Evolutionary conservation across 345 rosid genomes (phyloP).

Genomic region (Melaleuca alternifolia): DNA sequence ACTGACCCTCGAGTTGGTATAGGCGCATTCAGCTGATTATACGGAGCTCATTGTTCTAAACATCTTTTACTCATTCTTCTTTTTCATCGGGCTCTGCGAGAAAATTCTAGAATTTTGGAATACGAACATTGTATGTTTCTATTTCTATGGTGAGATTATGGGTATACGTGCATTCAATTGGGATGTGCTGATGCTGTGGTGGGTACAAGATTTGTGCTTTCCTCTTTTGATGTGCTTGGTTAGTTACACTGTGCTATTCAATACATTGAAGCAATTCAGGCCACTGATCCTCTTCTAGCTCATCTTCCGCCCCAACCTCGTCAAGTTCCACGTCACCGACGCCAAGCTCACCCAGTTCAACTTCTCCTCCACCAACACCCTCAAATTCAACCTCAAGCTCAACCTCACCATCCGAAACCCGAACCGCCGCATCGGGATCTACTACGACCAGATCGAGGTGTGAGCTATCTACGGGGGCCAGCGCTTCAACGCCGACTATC

Average conservation of each 20-base stretch:
- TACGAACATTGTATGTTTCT: not conserved
- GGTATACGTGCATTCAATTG: not conserved
- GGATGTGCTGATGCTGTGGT: not conserved
- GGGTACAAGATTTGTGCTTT: not conserved
- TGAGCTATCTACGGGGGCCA: constrained; percentile 4
- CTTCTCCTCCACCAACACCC: constrained; percentile 7
- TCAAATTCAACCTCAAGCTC: constrained; percentile 14
- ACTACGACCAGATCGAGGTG: constrained; percentile 25
- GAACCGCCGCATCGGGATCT: constrained; percentile 27
- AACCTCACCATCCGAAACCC: constrained; percentile 29
- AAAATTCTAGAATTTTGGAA: not conserved
- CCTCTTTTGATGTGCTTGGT: no score
- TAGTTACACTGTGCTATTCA: no score
- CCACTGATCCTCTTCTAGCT: constrained; percentile 39
- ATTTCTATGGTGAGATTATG: not conserved
- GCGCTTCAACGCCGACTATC: not conserved
- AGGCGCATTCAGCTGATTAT: no score
- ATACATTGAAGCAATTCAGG: no score
- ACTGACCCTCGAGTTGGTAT: no score
- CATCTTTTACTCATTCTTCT: not conserved
- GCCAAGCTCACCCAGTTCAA: constrained; percentile 24
- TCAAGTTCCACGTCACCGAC: constrained; percentile 29
- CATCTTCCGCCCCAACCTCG: constrained; percentile 26
- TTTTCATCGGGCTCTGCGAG: not conserved
- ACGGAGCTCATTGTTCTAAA: not conserved